Conservation (phyloP, 2,329 filamentous ascomycete species). For the Aspergillus hortae region DNA sequence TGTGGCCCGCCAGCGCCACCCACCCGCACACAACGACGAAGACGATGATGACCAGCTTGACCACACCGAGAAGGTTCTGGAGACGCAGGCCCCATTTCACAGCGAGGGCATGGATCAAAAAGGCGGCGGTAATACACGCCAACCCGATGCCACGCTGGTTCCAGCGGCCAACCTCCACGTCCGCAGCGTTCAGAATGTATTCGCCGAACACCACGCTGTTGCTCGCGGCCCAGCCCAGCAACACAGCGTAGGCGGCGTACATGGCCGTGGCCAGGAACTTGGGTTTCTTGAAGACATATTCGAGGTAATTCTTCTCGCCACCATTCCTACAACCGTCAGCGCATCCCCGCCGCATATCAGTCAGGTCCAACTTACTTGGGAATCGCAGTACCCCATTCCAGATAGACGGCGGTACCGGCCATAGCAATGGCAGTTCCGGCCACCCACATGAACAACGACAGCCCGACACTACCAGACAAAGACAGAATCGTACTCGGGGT, state of each 20-base stretch:
- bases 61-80: constrained; percentile 48
- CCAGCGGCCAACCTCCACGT: constrained; percentile 43
- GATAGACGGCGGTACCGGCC: constrained; percentile 42
- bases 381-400: constrained; percentile 51
- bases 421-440: constrained; percentile 47
- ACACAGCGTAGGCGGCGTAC: constrained; percentile 50
- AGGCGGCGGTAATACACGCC: constrained; percentile 45
- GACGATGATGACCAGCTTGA: constrained; percentile 50
- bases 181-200: constrained; percentile 49
- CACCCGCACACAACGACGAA: constrained; percentile 45
- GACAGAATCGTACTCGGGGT: constrained; percentile 46
- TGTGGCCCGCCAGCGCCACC: constrained; percentile 38
- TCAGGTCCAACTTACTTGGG: constrained; percentile 33
- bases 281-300: constrained; percentile 51
- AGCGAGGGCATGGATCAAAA: constrained; percentile 47
- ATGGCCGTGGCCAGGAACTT: constrained; percentile 52
- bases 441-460: constrained; percentile 49
- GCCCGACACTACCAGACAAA: constrained; percentile 44
- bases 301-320: constrained; percentile 54
- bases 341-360: neutral
- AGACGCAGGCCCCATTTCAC: constrained; percentile 47
- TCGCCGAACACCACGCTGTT: constrained; percentile 53
- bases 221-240: constrained; percentile 51
- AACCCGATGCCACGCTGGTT: constrained; percentile 50
- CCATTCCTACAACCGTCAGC: constrained; percentile 36